Evolutionary conservation across 352 stramenopile genomes (phyloP).

Genomic region (Thraustochytrium sp.): DNA sequence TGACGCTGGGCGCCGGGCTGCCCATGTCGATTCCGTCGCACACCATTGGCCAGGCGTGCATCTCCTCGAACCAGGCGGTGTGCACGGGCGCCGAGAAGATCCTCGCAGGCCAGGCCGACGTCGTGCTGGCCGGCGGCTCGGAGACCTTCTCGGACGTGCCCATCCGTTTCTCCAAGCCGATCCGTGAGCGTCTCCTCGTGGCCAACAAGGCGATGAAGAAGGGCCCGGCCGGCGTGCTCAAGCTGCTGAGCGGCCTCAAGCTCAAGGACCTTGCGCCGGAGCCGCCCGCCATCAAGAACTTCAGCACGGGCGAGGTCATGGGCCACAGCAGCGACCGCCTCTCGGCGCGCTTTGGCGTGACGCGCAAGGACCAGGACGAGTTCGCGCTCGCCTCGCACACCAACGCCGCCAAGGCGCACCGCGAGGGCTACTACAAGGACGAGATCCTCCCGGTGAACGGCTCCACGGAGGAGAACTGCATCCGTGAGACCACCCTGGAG

Average conservation of each 20-base stretch:
- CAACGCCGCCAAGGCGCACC: constrained; percentile 86
- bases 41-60: constrained; percentile 92
- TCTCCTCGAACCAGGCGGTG: constrained; percentile 91
- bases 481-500: constrained; percentile 91
- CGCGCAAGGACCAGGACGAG: constrained; percentile 88
- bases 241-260: constrained; percentile 88
- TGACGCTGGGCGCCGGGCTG: constrained; percentile 89
- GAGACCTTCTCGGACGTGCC: constrained; percentile 97
- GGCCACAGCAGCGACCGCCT: constrained; percentile 92
- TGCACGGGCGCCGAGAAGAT: constrained; percentile 90
- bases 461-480: constrained; percentile 88
- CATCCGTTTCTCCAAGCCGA: constrained; percentile 86
- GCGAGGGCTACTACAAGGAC: constrained; percentile 83
- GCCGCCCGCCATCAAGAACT: constrained; percentile 95
- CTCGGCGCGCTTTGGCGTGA: constrained; percentile 84
- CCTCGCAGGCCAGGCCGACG: constrained; percentile 82
- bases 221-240: constrained; percentile 72
- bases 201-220: constrained; percentile 85
- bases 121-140: constrained; percentile 88
- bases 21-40: constrained; percentile 85
- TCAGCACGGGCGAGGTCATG: constrained; percentile 97
- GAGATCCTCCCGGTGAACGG: constrained; percentile 90
- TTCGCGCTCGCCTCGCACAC: constrained; percentile 89
- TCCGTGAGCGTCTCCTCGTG: constrained; percentile 79
- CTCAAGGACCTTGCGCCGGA: constrained; percentile 79